Base-by-base conservation (phyloP, 306 rosid species). In the Cicer arietinum region DNA sequence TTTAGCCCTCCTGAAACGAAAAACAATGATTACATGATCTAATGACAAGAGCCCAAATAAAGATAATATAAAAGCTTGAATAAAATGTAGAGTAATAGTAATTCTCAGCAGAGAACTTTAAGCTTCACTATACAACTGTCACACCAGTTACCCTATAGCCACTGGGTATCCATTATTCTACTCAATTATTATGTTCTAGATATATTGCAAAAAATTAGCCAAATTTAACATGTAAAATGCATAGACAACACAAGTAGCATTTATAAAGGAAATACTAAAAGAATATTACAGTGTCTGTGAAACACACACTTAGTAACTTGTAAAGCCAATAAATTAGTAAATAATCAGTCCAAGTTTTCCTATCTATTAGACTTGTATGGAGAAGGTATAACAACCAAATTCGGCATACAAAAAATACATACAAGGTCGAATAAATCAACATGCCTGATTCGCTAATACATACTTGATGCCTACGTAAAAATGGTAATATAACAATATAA, bases 1-100 rank as follows among this genome's bases (percentile, higher is more conserved):
- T 58, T 75, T 83, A 51, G 79, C 84, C 42, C 86, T 79, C 69
- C 86, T 83, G 41, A 58, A 75, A 65, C 50, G 12, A 58, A 75
- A 65, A 51, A 57, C 20, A 71, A 71, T 57, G 58, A 60, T 30
- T 5, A 60, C 65, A 60, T 69, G 48, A 82, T 60, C 52, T 43
- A 13, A 20, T 7, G 37, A 74, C 10, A 22, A 48, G 5, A 68
- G 48, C 51, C 52, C 60, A 58, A 30, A 60, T 16, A 57, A 67
- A 66, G 22, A 10, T 7, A 59, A 59, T 17, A 67, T 59, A 22
- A 35, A 57, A 46, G 42, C 40, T 56, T 60, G 44, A 11, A n/a
- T 10, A 18, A 8, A 60, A 68, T 48, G 18, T 45, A 20, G 20
- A 54, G 9, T 6, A 67, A 58, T 11, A 39, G 13, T 10, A 50